Conservation (phyloP, 2,329 filamentous ascomycete genomes). For the Hypoxylon sp. region DNA sequence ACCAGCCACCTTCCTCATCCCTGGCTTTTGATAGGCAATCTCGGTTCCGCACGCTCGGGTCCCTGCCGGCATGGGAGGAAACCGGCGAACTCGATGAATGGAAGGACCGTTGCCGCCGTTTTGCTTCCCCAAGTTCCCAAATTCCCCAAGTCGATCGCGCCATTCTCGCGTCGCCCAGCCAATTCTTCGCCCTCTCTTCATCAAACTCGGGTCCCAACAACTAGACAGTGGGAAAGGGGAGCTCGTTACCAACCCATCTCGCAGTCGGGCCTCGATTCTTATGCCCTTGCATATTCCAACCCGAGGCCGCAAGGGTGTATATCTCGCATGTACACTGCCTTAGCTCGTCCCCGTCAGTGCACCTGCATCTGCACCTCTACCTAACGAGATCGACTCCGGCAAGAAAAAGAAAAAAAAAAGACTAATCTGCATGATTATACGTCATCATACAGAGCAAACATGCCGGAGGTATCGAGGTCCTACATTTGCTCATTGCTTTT, state of each 20-base stretch:
- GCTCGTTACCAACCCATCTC: not conserved
- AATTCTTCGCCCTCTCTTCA: not conserved
- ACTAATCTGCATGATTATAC: not conserved
- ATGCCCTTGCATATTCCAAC: not conserved
- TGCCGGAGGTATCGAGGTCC: not conserved
- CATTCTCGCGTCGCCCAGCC: not conserved
- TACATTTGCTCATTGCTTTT: not conserved
- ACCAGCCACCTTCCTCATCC: not conserved
- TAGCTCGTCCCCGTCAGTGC: not conserved
- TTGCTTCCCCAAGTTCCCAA: not conserved
- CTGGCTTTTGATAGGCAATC: conserved; percentile 2
- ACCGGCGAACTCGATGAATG: not conserved
- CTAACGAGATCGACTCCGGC: not conserved
- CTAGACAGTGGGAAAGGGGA: not conserved
- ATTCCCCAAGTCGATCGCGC: not conserved
- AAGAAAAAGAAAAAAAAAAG: not conserved
- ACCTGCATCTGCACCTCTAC: not conserved
- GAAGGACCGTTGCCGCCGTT: not conserved
- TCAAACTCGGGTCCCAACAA: not conserved
- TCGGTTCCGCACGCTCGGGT: conserved; percentile 18
- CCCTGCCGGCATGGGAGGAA: not conserved
- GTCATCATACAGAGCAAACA: conserved; percentile 1
- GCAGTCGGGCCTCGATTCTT: not conserved
- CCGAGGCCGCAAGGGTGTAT: not conserved
- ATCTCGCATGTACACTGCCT: not conserved